These are phyloP conservation scores for Herpetomonas samuelpessoai DNA, from an alignment of 208 protist species.

Conservation along the genomic window DNA sequence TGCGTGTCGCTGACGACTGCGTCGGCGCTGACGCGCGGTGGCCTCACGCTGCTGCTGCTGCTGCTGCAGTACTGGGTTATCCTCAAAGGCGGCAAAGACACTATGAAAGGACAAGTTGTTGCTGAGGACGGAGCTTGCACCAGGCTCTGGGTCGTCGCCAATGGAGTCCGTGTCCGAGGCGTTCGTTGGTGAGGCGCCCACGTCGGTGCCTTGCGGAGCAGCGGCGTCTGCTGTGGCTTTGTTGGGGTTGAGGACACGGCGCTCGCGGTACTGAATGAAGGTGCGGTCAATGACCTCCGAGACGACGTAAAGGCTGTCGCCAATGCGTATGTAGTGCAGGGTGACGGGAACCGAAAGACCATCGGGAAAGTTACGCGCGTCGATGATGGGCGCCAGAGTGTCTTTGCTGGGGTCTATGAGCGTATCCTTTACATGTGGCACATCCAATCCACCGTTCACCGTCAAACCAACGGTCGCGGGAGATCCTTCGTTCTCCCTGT, in stretches of 20 bases:
- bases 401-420: neutral
- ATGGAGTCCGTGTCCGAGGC: neutral
- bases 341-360: slow-evolving; percentile 43
- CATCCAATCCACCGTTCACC: too few relatives aligned
- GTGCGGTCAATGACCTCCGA: slow-evolving; percentile 59
- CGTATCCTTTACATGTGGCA: too few relatives aligned
- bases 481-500: too few relatives aligned
- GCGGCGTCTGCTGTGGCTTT: slow-evolving; percentile 6
- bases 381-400: slow-evolving; percentile 19
- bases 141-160: neutral
- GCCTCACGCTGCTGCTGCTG: slow-evolving; percentile 11
- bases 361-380: slow-evolving; percentile 22
- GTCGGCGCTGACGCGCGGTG: neutral
- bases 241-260: slow-evolving; percentile 34
- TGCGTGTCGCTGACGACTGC: slow-evolving; percentile 11
- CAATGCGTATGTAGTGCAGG: slow-evolving; percentile 61
- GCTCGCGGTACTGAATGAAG: slow-evolving; percentile 69
- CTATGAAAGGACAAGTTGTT: neutral
- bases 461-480: too few relatives aligned
- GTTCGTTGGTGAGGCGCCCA: neutral
- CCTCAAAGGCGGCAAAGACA: neutral
- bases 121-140: neutral
- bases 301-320: slow-evolving; percentile 63
- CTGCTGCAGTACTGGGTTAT: neutral
- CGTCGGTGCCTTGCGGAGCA: neutral